Percentiles rank a stretch among this genome's conserved stretches.
Conservation (phyloP, 2,329 filamentous ascomycete species). For the Botryotinia globosa region DNA sequence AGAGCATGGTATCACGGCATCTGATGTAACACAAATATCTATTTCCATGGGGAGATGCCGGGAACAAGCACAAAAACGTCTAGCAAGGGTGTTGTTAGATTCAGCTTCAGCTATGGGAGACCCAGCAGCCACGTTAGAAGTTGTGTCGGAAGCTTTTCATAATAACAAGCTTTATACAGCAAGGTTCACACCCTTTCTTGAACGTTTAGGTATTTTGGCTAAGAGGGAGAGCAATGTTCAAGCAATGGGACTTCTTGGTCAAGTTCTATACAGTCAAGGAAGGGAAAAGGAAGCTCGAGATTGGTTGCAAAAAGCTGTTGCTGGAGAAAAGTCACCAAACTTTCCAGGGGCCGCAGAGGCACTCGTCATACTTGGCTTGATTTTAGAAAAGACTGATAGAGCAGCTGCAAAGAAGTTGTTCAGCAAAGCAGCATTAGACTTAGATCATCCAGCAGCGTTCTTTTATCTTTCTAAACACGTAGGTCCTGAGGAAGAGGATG, state of each 20-base stretch:
- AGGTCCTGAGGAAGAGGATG: conserved; percentile 23
- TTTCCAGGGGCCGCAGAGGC: conserved; percentile 35
- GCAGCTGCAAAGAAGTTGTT: conserved; percentile 30
- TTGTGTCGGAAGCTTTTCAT: conserved; percentile 28
- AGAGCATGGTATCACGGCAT: conserved; percentile 32
- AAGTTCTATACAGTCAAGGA: conserved; percentile 28
- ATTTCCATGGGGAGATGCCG: conserved; percentile 30
- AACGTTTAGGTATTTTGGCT: conserved; percentile 30
- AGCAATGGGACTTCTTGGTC: conserved; percentile 36
- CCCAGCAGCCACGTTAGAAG: conserved; percentile 30
- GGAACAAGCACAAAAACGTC: conserved; percentile 22
- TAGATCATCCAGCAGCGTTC: conserved; percentile 36
- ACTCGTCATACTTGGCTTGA: conserved; percentile 29
- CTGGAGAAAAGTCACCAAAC: conserved; percentile 20
- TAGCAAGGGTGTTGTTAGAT: conserved; percentile 31
- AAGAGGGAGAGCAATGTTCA: conserved; percentile 32
- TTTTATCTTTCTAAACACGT: conserved; percentile 35
- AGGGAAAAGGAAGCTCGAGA: conserved; percentile 29
- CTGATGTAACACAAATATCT: conserved; percentile 30
- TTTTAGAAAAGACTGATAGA: conserved; percentile 25
- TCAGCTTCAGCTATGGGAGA: conserved; percentile 35
- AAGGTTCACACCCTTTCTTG: conserved; percentile 23
- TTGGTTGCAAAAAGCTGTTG: conserved; percentile 32
- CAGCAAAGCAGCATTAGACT: conserved; percentile 35
- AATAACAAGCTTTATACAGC: conserved; percentile 9